Evolutionary conservation across 1,284 basidiomycete species (phyloP).

Genomic region (Moesziomyces sp.): DNA sequence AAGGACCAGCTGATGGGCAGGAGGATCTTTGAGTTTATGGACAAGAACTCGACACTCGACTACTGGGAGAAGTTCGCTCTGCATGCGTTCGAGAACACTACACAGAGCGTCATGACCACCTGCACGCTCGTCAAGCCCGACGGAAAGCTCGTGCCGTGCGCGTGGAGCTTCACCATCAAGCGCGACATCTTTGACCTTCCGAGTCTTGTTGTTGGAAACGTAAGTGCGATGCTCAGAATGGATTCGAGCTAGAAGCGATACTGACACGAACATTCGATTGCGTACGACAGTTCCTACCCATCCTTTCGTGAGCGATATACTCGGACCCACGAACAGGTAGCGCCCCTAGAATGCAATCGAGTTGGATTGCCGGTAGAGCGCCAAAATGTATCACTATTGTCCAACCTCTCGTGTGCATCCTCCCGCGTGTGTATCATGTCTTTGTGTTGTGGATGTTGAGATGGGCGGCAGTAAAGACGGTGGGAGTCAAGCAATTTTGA

Average conservation of each 20-base stretch:
- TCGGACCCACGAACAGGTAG: no score
- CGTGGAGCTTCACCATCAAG: slow-evolving; percentile 67
- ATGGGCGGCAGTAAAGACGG: background rate
- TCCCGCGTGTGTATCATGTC: background rate
- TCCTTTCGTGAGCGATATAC: slow-evolving; percentile 13
- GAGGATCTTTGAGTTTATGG: slow-evolving; percentile 66
- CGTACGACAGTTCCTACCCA: slow-evolving; percentile 25
- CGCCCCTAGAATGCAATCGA: no score
- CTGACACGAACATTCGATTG: background rate
- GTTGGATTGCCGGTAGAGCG: no score
- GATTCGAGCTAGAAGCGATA: background rate
- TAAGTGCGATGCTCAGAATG: slow-evolving; percentile 9
- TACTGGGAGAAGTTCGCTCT: slow-evolving; percentile 67
- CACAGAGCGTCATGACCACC: slow-evolving; percentile 63
- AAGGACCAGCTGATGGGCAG: slow-evolving; percentile 62
- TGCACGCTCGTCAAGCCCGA: slow-evolving; percentile 59
- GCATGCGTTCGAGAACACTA: slow-evolving; percentile 67
- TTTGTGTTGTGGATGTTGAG: background rate
- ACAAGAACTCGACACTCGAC: slow-evolving; percentile 62
- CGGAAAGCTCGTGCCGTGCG: slow-evolving; percentile 61
- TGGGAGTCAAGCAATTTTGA: background rate
- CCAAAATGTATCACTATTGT: background rate
- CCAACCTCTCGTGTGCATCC: background rate
- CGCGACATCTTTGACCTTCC: slow-evolving; percentile 66
- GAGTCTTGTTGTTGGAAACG: slow-evolving; percentile 55